phyloP scores from a whole-genome alignment of 495 filamentous ascomycete species.

The Neohortaea acidophila region DNA sequence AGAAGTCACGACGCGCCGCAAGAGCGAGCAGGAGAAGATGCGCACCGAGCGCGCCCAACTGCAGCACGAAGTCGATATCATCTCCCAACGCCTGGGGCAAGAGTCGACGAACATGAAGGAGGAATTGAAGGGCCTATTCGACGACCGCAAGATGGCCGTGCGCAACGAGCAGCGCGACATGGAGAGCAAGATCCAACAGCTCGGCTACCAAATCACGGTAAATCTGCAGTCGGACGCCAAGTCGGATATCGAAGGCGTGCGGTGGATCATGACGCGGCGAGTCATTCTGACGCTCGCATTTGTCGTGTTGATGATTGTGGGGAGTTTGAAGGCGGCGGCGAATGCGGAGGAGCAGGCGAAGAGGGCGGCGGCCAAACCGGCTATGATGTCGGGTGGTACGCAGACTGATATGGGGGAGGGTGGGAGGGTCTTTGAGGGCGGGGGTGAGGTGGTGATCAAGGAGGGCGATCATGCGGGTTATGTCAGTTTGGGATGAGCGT shows the following conservation, averaged over 20 bases:
- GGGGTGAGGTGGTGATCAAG: slow-evolving; percentile 11
- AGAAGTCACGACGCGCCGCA: slow-evolving; percentile 45
- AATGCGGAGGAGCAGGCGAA: slow-evolving; percentile 4
- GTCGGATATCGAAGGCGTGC: slow-evolving; percentile 75
- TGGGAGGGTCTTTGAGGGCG: too few species aligned
- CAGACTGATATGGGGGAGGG: too few species aligned
- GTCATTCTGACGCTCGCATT: slow-evolving; percentile 61
- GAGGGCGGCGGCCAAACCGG: slow-evolving; percentile 3
- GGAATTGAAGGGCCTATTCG: slow-evolving; percentile 86
- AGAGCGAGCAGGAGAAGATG: slow-evolving; percentile 50
- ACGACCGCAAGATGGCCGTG: slow-evolving; percentile 86
- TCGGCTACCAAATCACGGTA: slow-evolving; percentile 38
- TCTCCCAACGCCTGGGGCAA: slow-evolving; percentile 67
- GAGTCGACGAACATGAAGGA: slow-evolving; percentile 70
- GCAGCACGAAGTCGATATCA: slow-evolving; percentile 85
- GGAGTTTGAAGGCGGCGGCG: slow-evolving; percentile 6
- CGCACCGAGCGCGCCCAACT: slow-evolving; percentile 67
- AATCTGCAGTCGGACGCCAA: slow-evolving; percentile 70
- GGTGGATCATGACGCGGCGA: slow-evolving; percentile 79
- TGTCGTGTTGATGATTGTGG: slow-evolving; percentile 21
- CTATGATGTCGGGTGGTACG: too few species aligned
- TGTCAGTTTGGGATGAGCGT: slow-evolving; percentile 15
- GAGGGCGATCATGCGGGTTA: slow-evolving; percentile 13
- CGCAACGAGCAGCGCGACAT: slow-evolving; percentile 68
- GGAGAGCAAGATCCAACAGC: slow-evolving; percentile 47